Evolutionary conservation across 768 basidiomycete species (phyloP).

Genomic region (Flagelloscypha sp.): DNA sequence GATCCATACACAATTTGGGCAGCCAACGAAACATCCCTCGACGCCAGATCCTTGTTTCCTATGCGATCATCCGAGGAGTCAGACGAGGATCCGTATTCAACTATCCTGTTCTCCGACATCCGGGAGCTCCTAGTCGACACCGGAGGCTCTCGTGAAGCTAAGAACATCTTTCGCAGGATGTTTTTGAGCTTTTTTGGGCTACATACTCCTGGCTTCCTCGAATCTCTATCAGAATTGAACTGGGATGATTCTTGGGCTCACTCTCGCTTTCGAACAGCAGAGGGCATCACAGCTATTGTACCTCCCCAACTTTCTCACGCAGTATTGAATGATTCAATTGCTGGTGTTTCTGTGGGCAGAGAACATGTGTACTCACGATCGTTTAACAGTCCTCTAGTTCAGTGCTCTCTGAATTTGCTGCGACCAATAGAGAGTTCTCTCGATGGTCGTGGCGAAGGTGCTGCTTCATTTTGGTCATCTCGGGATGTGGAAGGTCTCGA

Average conservation of each 20-base stretch:
- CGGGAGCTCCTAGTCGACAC: slow-evolving; percentile 43
- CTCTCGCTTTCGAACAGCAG: slow-evolving; percentile 37
- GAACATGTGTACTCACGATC: slow-evolving; percentile 49
- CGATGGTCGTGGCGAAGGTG: no score
- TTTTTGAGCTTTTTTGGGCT: slow-evolving; percentile 71
- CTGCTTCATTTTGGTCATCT: slow-evolving; percentile 40
- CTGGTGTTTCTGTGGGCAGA: slow-evolving; percentile 59
- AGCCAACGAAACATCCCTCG: slow-evolving; percentile 41
- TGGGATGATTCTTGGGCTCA: slow-evolving; percentile 68
- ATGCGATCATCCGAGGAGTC: slow-evolving; percentile 44
- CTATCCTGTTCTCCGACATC: slow-evolving; percentile 68
- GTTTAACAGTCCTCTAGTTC: no score
- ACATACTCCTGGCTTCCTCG: slow-evolving; percentile 57
- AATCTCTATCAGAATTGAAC: slow-evolving; percentile 30
- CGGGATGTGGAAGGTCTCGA: slow-evolving; percentile 47
- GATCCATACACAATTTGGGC: slow-evolving; percentile 72
- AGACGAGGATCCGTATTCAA: slow-evolving; percentile 62
- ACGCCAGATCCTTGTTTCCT: slow-evolving; percentile 38
- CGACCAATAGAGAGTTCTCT: no score
- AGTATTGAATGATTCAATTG: slow-evolving; percentile 47
- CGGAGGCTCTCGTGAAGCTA: slow-evolving; percentile 34
- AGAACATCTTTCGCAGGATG: slow-evolving; percentile 51
- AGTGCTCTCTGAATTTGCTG: no score
- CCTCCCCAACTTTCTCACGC: slow-evolving; percentile 27
- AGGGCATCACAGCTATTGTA: slow-evolving; percentile 44